Base-by-base conservation (phyloP, 2,329 filamentous ascomycete species). In the Colletotrichum theobromicola region DNA sequence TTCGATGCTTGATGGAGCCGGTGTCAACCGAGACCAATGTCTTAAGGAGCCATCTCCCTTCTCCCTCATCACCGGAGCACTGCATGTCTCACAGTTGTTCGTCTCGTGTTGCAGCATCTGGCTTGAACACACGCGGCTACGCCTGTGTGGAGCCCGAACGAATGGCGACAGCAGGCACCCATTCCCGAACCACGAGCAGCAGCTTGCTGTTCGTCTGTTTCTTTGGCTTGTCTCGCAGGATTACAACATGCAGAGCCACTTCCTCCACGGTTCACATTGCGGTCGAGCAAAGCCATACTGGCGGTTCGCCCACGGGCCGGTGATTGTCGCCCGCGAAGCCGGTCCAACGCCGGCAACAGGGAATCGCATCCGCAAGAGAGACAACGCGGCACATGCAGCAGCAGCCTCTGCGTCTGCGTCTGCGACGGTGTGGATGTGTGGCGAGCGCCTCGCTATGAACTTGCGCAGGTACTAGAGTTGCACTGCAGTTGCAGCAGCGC, bases 381-480 rank as follows among this genome's bases (percentile, higher is more conserved):
- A 32, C 37, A 53, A 58, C 12, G 5, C 46, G 50, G 46, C n/a
- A 13, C 21, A 35, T 30, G n/a, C 15, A 21, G 12, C 35, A 53
- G 34, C 50, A 67, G 32, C 26, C 18, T 35, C 32, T 16, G 46
- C 15, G 18, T 46, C 37, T 21, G 24, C 24, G 55, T n/a, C 64
- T 26, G 28, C 21, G 18, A 24, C 42, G 24, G 16, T 12, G 13
- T 28, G 21, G 53, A 28, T 21, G 21, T 65, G 21, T 70, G 50
- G 32, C 58, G 53, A 58, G 21, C 34, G 21, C 34, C 18, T 42
- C 42, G 58, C 42, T n/a, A 24, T 30, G 58, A 46, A 26, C 65
- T 74, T 70, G 53, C 60, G 35, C 71, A 74, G 71, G 60, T 60
- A 61, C 71, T 16, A 34, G 35, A 30, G 66, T 63, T n/a, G 28